Base-by-base conservation (phyloP, 1,139 yeast species). In the Candida labiduridarum region DNA sequence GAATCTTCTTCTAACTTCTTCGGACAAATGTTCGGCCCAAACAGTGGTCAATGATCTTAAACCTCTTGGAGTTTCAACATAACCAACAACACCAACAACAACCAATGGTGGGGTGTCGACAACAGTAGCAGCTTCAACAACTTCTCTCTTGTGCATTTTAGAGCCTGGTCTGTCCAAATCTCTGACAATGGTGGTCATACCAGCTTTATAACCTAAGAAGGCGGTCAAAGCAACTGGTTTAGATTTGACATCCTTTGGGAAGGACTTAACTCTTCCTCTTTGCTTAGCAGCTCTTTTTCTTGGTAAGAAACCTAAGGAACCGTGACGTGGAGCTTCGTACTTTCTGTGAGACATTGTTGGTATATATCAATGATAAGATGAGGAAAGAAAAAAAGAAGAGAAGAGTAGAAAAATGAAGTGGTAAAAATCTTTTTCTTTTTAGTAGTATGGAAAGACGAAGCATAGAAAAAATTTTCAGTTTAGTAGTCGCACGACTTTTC, bases 91-190 rank as follows among this genome's bases (percentile, higher is more conserved):
- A 89, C 99, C 99, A 68, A 94, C 97, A 76, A 94, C 87, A 74
- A 94, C 98, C 72, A 94, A 80, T 77, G 97, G 97, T 77, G 99
- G 99, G 72, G 99, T 89, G 85, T 94, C 99, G 69, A 94, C 96
- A 72, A 94, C 96, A 69, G 99, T 85, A 76, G 95, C 97, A 71
- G 99, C 98, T 85, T 94, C 99, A 65, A 94, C 99, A 69, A 94
- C 85, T 84, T 94, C 99, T 83, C 98, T 94, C 95, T 94, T 94
- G 97, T 94, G 97, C 97, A 92, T 91, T 87, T 94, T 94, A 76
- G 99, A 94, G 77, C 99, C 99, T 82, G 99, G 99, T 84, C 98
- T 90, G 91, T 94, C 98, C 76, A 94, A 88, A 84, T 94, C 99
- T 85, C 99, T 92, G 74, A 94, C 99, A 71, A 91, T 90, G 82